These are phyloP conservation scores for Aspergillus niger DNA, from an alignment of 2,329 filamentous ascomycete genomes.

Conservation along the genomic window DNA sequence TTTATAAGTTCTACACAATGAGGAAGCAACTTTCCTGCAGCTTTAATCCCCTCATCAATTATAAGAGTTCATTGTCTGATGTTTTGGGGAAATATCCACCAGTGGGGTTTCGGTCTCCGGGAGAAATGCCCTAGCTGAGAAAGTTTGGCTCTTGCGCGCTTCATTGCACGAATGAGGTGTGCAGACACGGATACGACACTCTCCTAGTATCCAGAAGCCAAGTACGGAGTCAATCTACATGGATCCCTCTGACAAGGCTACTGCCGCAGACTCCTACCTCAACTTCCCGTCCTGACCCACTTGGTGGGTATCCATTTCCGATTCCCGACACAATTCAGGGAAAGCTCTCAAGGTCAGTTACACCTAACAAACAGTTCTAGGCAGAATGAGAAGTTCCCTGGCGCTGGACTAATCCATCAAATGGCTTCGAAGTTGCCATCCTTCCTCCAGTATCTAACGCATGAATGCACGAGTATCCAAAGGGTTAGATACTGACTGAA, in stretches of 20 bases:
- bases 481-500: too few species aligned
- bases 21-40: neutral
- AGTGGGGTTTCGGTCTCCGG: neutral
- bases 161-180: neutral
- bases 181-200: neutral
- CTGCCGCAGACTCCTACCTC: conserved; percentile 6
- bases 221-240: neutral
- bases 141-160: too few species aligned
- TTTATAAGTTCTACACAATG: neutral
- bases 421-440: too few species aligned
- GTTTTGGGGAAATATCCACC: neutral
- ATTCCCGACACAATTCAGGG: too few species aligned
- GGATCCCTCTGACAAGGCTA: neutral
- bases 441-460: too few species aligned
- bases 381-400: too few species aligned
- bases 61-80: neutral
- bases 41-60: neutral
- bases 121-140: neutral
- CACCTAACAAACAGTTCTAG: too few species aligned
- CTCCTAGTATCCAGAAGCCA: neutral
- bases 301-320: neutral
- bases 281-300: conserved; percentile 1
- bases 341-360: too few species aligned
- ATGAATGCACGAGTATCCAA: too few species aligned
- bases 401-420: too few species aligned